Percentiles rank a stretch among this genome's conserved stretches.
phyloP scores from a whole-genome alignment of 768 basidiomycete species.

The Tricholoma matsutake region DNA sequence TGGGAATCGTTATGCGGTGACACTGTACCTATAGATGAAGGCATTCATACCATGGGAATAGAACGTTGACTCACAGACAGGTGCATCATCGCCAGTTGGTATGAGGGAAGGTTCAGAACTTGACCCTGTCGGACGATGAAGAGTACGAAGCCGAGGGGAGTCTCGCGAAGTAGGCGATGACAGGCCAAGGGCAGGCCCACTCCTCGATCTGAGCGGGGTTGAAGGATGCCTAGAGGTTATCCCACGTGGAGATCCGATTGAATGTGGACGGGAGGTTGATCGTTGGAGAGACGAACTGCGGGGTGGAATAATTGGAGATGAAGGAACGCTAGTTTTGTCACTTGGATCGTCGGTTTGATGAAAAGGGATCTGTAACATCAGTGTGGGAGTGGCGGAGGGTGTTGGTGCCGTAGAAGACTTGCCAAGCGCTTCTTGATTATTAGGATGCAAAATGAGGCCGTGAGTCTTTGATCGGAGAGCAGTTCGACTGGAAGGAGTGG shows the following conservation, averaged over 20 bases:
- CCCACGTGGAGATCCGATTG: slow-evolving; percentile 30
- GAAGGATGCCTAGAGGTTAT: slow-evolving; percentile 34
- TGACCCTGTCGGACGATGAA: slow-evolving; percentile 71
- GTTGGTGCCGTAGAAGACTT: slow-evolving; percentile 13
- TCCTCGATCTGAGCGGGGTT: slow-evolving; percentile 44
- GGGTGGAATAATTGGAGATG: slow-evolving; percentile 43
- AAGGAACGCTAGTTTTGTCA: slow-evolving; percentile 17
- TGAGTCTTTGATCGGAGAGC: slow-evolving; percentile 36
- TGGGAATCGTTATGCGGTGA: slow-evolving; percentile 39
- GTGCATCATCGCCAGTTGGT: slow-evolving; percentile 47
- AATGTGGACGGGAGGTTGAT: slow-evolving; percentile 22
- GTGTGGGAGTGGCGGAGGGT: slow-evolving; percentile 22
- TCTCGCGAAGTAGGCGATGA: slow-evolving; percentile 27
- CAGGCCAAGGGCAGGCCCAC: slow-evolving; percentile 29
- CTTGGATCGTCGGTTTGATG: slow-evolving; percentile 19
- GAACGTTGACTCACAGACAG: slow-evolving; percentile 39
- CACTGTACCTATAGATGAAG: slow-evolving; percentile 10
- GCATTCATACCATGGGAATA: slow-evolving; percentile 2
- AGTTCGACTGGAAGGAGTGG: slow-evolving; percentile 49
- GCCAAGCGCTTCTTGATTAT: slow-evolving; percentile 20
- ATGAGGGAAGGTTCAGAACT: slow-evolving; percentile 83
- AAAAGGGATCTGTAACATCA: slow-evolving; percentile 28
- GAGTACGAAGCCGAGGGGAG: slow-evolving; percentile 49
- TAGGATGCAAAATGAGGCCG: slow-evolving; percentile 22
- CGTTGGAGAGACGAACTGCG: slow-evolving; percentile 48